Evolutionary conservation across 2,329 filamentous ascomycete genomes (phyloP), one percentile per base, ranked within the genome.

Genomic region (Trichoderma afroharzianum): DNA sequence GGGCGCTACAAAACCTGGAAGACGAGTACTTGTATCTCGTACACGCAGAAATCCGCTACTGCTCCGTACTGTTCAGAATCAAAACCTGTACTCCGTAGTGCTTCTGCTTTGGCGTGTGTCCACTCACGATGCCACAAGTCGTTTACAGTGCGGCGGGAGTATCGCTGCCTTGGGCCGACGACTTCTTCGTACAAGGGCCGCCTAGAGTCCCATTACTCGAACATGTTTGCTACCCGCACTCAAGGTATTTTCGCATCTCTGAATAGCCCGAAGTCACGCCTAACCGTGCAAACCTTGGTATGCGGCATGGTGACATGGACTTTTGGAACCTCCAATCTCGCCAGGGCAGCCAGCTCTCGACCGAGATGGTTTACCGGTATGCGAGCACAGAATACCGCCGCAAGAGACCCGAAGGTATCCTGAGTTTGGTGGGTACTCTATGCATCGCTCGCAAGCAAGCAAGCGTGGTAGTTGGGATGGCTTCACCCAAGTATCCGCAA

Each of bases 351-450:
- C 47, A 55, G 18, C 61, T 28, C 63, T 32, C 63, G 53, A 53
- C 47, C 21, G 11, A 53, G 47, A 53, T 53, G 47, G 21, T 47
- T 50, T 59, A 26, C 64, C 26, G 64, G 64, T 68, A 68, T 68
- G 64, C 58, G 53, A 33, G 53, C 36, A 43, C 26, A 59, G 53
- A 59, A 55, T 68, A 68, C 55, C 64, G 64, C 64, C 64, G 55
- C 64, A 39, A 58, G 55, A 59, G 55, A 58, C 64, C 64, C 57
- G 67, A 63, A 7, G n/a, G 67, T 63, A 55, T 62, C 43, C 30
- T 21, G 57, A 36, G 39, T 55, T 21, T 63, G 32, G 59, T 55
- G 59, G 47, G 24, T 55, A 70, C 67, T 55, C 12, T 59, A 33
- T 28, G 21, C 9, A 30, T 43, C 21, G 47, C 18, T 39, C 33